Base-by-base conservation (phyloP, 805 yeast species). In the Cyberlindnera sargentensis region DNA sequence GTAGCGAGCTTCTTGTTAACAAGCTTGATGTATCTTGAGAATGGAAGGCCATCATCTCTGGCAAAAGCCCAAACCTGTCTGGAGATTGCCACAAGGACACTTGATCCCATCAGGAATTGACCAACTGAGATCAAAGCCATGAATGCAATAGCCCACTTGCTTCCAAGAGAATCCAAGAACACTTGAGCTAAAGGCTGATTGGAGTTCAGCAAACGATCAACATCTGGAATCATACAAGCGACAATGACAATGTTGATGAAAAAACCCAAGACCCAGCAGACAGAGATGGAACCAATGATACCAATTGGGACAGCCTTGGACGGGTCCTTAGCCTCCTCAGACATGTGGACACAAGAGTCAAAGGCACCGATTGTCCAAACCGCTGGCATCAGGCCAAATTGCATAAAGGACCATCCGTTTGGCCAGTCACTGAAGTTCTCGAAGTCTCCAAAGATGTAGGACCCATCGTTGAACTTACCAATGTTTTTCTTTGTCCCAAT, bases 321-420 rank as follows among this genome's bases (percentile, higher is more conserved):
- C 6, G 87, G 84, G 55, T 80, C 73, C 42, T 67, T 66, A 31
- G 82, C 80, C 57, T 82, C 88, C 61, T 82, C 89, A 23, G 81
- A 68, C 79, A 80, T 76, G 61, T 82, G 88, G 39, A 82, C 75
- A 52, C 82, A 76, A 4, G 84, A 74, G 57, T 82, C 88, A 60
- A 79, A 80, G 1, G 84, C 80, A 31, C 84, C 84, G 60, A 82
- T 80, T 15, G 85, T 79, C 89, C 90, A 82, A 48, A 82, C 73
- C 4, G 80, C 78, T 0, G 86, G 80, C 73, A 77, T 72, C 72
- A 79, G 75, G 23, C 72, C 65, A 38, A 57, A 60, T 52, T 76
- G 63, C 42, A 71, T 58, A 51, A 66, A 58, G 67, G 75, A 67
- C 78, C 81, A 78, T 28, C 84, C 86, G 31, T 58, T 60, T 9